Evolutionary conservation across 306 rosid genomes (phyloP).

Genomic region (Abrus precatorius): DNA sequence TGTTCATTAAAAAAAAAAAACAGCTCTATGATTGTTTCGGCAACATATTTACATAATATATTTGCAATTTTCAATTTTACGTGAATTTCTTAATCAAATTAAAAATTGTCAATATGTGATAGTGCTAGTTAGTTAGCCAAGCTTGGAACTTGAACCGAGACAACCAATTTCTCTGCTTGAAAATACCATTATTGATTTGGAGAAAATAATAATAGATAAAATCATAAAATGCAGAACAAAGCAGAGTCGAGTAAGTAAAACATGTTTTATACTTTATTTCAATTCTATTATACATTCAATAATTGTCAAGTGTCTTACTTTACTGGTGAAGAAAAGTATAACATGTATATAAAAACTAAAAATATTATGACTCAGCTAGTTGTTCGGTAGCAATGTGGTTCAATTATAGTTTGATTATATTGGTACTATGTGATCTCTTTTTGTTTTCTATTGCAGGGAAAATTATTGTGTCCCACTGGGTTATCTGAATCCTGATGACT

Average conservation of each 20-base stretch:
- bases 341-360: neutral
- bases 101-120: no score
- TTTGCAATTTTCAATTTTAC: no score
- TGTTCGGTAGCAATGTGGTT: slow-evolving; percentile 43
- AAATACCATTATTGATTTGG: no score
- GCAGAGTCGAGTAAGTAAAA: no score
- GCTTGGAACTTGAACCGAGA: no score
- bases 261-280: neutral
- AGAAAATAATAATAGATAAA: no score
- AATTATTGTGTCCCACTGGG: slow-evolving; percentile 45
- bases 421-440: slow-evolving; percentile 50
- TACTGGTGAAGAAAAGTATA: neutral
- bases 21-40: slow-evolving; percentile 1
- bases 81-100: no score
- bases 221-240: no score
- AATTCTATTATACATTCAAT: neutral
- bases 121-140: no score
- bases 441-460: slow-evolving; percentile 57
- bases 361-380: slow-evolving; percentile 2
- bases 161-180: no score
- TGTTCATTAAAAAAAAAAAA: no score
- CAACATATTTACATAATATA: neutral
- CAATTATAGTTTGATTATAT: slow-evolving; percentile 30
- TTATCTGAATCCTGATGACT: slow-evolving; percentile 45
- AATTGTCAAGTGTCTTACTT: no score